phyloP scores from a whole-genome alignment of 176 grass and related monocot species.

The Panicum miliaceum region DNA sequence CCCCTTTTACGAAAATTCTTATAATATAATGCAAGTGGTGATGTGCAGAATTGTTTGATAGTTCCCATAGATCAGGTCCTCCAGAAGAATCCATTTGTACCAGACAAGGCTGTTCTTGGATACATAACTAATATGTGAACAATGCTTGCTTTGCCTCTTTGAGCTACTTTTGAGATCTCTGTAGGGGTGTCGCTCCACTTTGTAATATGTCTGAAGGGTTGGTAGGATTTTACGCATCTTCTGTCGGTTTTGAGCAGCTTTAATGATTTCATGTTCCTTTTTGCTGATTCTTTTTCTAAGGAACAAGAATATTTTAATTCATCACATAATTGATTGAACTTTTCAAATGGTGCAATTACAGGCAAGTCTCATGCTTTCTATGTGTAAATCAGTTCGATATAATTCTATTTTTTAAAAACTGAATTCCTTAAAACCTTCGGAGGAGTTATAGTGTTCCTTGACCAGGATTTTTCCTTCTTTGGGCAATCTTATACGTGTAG shows the following conservation, averaged over 20 bases:
- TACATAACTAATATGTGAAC: constrained; percentile 40
- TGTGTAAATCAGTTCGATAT: not conserved
- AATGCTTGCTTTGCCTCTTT: constrained; percentile 34
- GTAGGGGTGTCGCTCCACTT: constrained; percentile 2
- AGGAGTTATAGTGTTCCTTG: constrained; percentile 20
- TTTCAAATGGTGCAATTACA: constrained; percentile 11
- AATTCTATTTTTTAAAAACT: not conserved
- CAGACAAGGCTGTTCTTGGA: constrained; percentile 49
- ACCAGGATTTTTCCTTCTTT: not conserved
- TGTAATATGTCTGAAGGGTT: constrained; percentile 47
- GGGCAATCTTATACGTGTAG: not conserved
- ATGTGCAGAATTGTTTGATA: constrained; percentile 42
- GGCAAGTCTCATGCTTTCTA: constrained; percentile 11
- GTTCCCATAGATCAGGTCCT: constrained; percentile 42
- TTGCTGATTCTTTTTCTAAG: constrained; percentile 15
- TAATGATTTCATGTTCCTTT: constrained; percentile 47
- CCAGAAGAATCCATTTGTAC: constrained; percentile 52
- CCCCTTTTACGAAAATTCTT: constrained; percentile 22
- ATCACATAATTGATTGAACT: constrained; percentile 13
- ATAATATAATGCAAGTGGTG: constrained; percentile 46
- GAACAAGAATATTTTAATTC: constrained; percentile 27
- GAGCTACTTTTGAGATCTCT: constrained; percentile 53
- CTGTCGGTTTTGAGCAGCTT: constrained; percentile 49
- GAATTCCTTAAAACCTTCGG: not conserved
- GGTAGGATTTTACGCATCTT: constrained; percentile 56